A percentile compares a stretch with the other conserved stretches of the same genome.
phyloP scores from a whole-genome alignment of 1,284 basidiomycete genomes.

The Moesziomyces sp. region DNA sequence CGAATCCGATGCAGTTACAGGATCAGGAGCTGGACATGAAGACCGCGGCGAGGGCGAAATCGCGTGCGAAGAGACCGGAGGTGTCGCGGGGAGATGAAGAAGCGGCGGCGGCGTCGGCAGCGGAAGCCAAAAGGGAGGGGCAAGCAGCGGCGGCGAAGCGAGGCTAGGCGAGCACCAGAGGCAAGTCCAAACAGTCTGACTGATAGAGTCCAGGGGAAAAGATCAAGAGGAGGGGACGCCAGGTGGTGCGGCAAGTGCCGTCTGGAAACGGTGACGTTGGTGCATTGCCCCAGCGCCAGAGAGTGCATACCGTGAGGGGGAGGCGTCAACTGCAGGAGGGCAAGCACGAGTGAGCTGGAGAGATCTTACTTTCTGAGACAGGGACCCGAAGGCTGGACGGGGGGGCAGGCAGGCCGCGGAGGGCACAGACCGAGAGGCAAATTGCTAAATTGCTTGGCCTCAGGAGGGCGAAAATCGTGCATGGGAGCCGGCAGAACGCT shows the following conservation, averaged over 20 bases:
- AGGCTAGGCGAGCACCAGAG: constrained; percentile 1
- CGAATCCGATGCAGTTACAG: background rate
- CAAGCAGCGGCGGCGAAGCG: background rate
- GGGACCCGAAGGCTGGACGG: background rate
- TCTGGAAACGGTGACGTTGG: background rate
- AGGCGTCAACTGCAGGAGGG: background rate
- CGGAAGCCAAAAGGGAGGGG: background rate
- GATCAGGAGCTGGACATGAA: background rate
- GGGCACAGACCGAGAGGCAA: background rate
- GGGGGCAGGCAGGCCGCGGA: no score
- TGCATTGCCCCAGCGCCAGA: background rate
- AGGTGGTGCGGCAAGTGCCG: background rate
- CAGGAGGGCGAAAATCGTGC: background rate
- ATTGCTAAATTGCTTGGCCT: background rate
- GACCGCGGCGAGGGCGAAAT: background rate
- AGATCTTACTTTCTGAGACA: background rate
- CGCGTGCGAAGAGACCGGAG: background rate
- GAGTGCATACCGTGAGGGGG: background rate
- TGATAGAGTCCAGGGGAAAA: background rate
- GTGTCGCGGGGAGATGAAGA: background rate
- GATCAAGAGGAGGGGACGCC: background rate
- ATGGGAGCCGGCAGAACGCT: background rate
- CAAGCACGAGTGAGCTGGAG: background rate
- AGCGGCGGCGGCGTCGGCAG: constrained; percentile 1
- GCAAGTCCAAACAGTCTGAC: background rate